Evolutionary conservation across 1,284 basidiomycete species (phyloP), one percentile per base, ranked within the genome.

Genomic region (Takashimella tepidaria): DNA sequence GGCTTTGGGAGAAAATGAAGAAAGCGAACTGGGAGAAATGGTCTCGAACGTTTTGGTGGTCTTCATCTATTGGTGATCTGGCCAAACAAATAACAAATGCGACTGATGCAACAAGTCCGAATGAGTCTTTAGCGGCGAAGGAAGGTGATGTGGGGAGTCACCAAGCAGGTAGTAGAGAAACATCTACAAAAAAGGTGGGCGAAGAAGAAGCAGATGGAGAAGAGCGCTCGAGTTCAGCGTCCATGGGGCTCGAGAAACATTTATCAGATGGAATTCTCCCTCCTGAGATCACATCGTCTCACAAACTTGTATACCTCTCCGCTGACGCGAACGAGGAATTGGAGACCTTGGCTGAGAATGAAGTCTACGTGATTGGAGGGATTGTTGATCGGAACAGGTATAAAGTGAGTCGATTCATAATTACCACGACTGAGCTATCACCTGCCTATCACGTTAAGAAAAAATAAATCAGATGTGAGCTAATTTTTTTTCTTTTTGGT

Each of bases 331-430:
- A 86, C 46, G 84, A 95, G 52, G 90, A 95, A 70, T 78, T 98
- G 41, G 77, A 79, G 8, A 84, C 86, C 57, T 81, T 99, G 47
- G 85, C 82, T 54, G 84, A 89, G 59, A 84, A 86, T 51, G 89
- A 92, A 70, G 88, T 85, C 2, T 98, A 98, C 71, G 85, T 99
- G 62, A 92, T 99, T 54, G 96, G 96, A 27, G 96, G 95, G 13
- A 88, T 99, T 60, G 89, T 89, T 57, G 96, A 99, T 74, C 88
- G 88, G 64, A 99, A 99, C 76, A 85, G 95, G 37, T 89, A 97
- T 81, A 98, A 97, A 82, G 92, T 88, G 62, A 53, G 75, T 61
- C n/a, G 13, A 5, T 12, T 19, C 16, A 45, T 40, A 25, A 24
- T 19, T 46, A 51, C 40, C n/a, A n/a, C n/a, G n/a, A n/a, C n/a